Evolutionary conservation across 768 basidiomycete species (phyloP), one percentile per base, ranked within the genome.

Genomic region (Rhodosporidiobolus sp.): DNA sequence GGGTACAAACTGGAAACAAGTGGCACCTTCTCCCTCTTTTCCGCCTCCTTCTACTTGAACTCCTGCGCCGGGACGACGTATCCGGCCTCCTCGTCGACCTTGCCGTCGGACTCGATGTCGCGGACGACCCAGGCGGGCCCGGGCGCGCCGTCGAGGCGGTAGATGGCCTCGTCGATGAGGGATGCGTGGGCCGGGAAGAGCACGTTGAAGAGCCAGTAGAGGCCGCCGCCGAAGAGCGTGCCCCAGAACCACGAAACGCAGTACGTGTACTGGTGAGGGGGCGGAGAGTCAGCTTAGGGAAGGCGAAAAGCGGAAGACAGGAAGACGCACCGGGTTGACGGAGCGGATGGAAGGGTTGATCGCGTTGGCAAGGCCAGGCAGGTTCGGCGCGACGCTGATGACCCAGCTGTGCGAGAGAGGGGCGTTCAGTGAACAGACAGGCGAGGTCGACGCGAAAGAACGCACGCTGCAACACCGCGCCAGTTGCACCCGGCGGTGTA

Each of bases 191-290:
- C 30, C 26, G 54, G 54, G 54, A 55, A 55, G 54, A 55, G n/a
- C 8, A 14, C 17, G 3, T 3, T 32, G 54, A 55, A 32, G 30
- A 17, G 26, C 12, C 14, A 30, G 54, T 55, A 55, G 54, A 55
- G 28, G n/a, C 12, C 12, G 28, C 28, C 54, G 17, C n/a, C 28
- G 8, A 6, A 30, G 54, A 55, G 10, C 8, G 54, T 55, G 10
- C 54, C 54, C 28, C 28, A 55, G 54, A 30, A 30, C 54, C 54
- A 55, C 28, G 54, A 55, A 30, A 55, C 28, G 54, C 54, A 55
- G 54, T 55, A 55, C 30, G 54, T 55, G 54, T 55, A 55, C 54
- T 55, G 54, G 11, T 2, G 8, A 52, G 50, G 54, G 30, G n/a
- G n/a, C 5, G 54, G 30, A 32, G 32, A 12, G 54, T 30, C 14